phyloP scores from a whole-genome alignment of 1,139 yeast genomes.

The Lodderomyces elongisporus region DNA sequence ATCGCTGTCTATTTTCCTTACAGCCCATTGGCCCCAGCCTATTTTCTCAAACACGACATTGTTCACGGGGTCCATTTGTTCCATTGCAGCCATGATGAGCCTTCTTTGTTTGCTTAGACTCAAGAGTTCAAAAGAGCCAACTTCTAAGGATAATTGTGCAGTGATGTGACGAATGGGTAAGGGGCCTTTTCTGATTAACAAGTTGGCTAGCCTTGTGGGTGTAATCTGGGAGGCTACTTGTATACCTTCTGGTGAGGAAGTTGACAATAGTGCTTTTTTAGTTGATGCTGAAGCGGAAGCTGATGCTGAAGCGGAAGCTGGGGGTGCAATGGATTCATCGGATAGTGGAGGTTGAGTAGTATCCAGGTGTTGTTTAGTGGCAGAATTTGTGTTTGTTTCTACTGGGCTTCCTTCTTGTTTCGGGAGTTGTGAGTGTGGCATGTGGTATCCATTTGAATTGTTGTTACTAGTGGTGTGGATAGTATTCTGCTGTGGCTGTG shows the following conservation, averaged over 20 bases:
- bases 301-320: constrained; percentile 2
- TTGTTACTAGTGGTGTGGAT: too few relatives aligned
- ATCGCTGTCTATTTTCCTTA: constrained; percentile 50
- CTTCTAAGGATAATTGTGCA: constrained; percentile 66
- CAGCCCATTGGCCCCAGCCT: constrained; percentile 99
- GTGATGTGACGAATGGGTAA: constrained; percentile 89
- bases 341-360: constrained; percentile 3
- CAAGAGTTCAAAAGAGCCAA: constrained; percentile 72
- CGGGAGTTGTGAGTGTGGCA: not conserved
- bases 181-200: constrained; percentile 75
- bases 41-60: constrained; percentile 80
- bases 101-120: constrained; percentile 87
- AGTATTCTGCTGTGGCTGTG: constrained; percentile 2
- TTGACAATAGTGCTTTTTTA: constrained; percentile 45
- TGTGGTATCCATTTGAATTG: too few relatives aligned
- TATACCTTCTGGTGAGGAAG: constrained; percentile 83
- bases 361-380: not conserved
- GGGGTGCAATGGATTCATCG: not conserved
- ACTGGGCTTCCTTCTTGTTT: not conserved
- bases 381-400: not conserved
- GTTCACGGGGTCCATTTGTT: constrained; percentile 53
- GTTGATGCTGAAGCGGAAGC: constrained; percentile 1
- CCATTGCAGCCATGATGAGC: constrained; percentile 84
- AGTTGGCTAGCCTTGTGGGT: constrained; percentile 66
- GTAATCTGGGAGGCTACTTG: constrained; percentile 87